These are phyloP conservation scores for Thermomucor indicae-seudaticae DNA, from an alignment of 371 early-diverging fungal species.

Conservation along the genomic window DNA sequence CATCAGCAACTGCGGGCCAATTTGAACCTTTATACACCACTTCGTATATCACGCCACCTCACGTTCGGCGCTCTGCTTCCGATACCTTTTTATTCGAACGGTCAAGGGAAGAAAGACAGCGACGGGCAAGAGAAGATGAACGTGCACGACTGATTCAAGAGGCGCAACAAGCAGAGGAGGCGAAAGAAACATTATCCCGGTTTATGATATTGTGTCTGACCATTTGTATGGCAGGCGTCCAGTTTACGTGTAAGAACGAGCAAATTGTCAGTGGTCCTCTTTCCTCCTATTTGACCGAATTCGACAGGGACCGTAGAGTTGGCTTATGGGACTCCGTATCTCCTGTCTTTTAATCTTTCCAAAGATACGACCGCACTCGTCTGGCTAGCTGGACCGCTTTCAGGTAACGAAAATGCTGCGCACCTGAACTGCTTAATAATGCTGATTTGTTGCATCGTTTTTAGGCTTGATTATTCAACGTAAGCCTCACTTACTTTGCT, in stretches of 20 bases:
- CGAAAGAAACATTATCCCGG: conserved; percentile 4
- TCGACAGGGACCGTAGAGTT: conserved; percentile 52
- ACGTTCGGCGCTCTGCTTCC: conserved; percentile 7
- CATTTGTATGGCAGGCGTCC: conserved; percentile 60
- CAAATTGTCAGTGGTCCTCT: conserved; percentile 1
- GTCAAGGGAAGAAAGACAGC: background rate
- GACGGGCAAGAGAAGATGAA: conserved; percentile 1
- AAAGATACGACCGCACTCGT: conserved; percentile 61
- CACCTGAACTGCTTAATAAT: background rate
- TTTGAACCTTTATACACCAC: conserved; percentile 12
- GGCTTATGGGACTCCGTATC: conserved; percentile 75
- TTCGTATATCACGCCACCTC: conserved; percentile 7
- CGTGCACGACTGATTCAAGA: background rate
- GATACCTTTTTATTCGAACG: conserved; percentile 12
- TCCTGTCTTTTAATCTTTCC: conserved; percentile 62
- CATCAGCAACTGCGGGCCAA: background rate
- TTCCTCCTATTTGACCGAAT: conserved; percentile 2
- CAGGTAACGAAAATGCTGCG: conserved; percentile 27
- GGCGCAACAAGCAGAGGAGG: background rate
- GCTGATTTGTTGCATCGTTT: background rate
- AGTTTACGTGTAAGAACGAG: conserved; percentile 54
- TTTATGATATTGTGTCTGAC: conserved; percentile 45
- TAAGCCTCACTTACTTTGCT: too few species aligned
- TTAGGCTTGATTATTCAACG: conserved; percentile 9
- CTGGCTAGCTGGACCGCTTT: conserved; percentile 84